Evolutionary conservation across 352 stramenopile species (phyloP), one percentile per base, ranked within the genome.

Genomic region (Pythium phragmitis): DNA sequence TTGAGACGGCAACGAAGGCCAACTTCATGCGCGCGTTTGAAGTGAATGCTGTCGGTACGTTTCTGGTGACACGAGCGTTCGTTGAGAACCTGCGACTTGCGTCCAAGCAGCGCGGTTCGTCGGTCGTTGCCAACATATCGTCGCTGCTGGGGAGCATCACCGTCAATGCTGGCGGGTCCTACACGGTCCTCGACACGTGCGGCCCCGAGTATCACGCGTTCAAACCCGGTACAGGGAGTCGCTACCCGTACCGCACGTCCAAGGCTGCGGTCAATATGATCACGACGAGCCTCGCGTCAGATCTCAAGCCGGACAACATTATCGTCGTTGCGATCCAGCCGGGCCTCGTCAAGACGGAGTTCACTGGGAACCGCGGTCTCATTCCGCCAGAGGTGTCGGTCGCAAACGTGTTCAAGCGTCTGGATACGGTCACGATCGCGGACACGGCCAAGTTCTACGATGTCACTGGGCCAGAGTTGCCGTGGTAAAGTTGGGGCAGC

Each of bases 191-290:
- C 3, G 42, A 62, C 5, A 39, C 33, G 8, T 63, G 57, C 12
- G 57, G 57, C 9, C 45, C 33, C 6, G 57, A 14, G 14, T 63
- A 63, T 34, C 11, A 12, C 8, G 16, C n/a, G 0, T 49, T 56
- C 30, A 63, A 63, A 45, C 16, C 46, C 1, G 46, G 28, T 50
- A 66, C 37, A 21, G 77, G 80, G 17, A 63, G 63, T n/a, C 67
- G 63, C 30, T 91, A 91, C 63, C 78, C 71, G 49, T 91, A 94
- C 61, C 69, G 78, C 37, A 75, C 83, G 49, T 88, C 76, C 26
- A 91, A 91, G 57, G 54, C 79, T 0, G 85, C 82, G 6, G 57
- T 88, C 16, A 94, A 94, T 63, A 87, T 81, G 72, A 51, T 88
- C 50, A 82, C 69, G 36, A 66, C 67, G 46, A 72, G 41, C 19